Conservation (phyloP, 805 yeast species). For the Wickerhamomyces subpelliculosus region DNA sequence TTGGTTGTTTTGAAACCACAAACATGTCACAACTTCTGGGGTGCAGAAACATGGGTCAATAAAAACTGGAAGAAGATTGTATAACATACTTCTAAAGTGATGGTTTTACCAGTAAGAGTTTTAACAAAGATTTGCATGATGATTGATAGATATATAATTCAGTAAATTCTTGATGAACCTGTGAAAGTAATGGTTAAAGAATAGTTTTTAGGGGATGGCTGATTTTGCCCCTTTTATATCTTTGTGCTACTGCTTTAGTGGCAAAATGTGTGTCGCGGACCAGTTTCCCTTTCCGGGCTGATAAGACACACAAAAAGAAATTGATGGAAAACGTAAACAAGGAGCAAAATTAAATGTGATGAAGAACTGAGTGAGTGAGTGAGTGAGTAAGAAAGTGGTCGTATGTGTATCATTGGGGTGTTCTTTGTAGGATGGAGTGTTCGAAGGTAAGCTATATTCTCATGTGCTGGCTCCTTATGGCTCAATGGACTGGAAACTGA, state of each 20-base stretch:
- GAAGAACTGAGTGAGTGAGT: not conserved
- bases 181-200: not conserved
- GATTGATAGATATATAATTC: conserved; percentile 32
- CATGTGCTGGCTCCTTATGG: too few species aligned
- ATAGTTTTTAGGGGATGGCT: conserved; percentile 37
- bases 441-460: too few species aligned
- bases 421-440: too few species aligned
- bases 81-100: conserved; percentile 55
- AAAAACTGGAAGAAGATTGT: not conserved
- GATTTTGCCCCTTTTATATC: conserved; percentile 16
- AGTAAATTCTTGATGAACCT: conserved; percentile 7
- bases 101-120: conserved; percentile 86
- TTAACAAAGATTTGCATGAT: conserved; percentile 86
- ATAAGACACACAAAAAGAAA: not conserved
- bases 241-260: conserved; percentile 25
- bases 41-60: not conserved
- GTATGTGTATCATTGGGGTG: too few species aligned
- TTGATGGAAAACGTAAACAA: not conserved
- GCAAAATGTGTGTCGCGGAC: conserved; percentile 25
- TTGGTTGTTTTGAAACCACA: conserved; percentile 1
- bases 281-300: not conserved
- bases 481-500: too few species aligned
- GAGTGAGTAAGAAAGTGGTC: too few species aligned
- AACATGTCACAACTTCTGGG: conserved; percentile 2
- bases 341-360: not conserved